Evolutionary conservation across 2,329 filamentous ascomycete genomes (phyloP), one percentile per base, ranked within the genome.

Genomic region (Monosporascus sp.): DNA sequence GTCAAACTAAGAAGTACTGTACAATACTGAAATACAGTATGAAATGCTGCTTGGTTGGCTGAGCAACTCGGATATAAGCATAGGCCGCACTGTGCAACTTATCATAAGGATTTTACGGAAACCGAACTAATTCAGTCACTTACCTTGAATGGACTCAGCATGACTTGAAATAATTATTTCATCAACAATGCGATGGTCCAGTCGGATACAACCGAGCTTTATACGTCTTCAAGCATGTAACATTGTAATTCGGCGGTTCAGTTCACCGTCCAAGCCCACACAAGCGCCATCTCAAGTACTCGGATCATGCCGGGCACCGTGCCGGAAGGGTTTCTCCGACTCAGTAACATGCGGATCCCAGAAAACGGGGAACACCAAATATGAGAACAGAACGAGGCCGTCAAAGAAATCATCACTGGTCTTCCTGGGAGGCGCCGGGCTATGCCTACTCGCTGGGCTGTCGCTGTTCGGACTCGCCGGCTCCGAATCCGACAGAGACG

Each of bases 361-460:
- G 31, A 9, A 31, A 9, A 3, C 31, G 31, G 9, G 14, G 11
- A 34, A 34, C 11, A 11, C 9, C 3, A 11, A 11, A 34, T 3
- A 14, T 34, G 31, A 11, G 5, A 34, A 34, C 9, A 3, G 31
- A 2, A 4, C 5, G 9, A 34, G 31, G 5, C 5, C 31, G 3
- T 14, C 9, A 11, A 34, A 34, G 9, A 34, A 18, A n/a, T 54
- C 36, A 18, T 54, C 2, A 11, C 31, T 34, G 31, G 9, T 34
- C 25, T 31, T 41, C 11, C 49, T 60, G 53, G 45, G 51, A 46
- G 18, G 52, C 55, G 52, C 45, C 31, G 6, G 55, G 49, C 11
- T 47, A 52, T 25, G 9, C 4, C 42, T 46, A 5, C 20, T 44
- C 6, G 8, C 11, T 11, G 41, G 41, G 20, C n/a, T 20, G 20